phyloP scores from a whole-genome alignment of 129 eudicot species.

The Gnaphalium uliginosum region DNA sequence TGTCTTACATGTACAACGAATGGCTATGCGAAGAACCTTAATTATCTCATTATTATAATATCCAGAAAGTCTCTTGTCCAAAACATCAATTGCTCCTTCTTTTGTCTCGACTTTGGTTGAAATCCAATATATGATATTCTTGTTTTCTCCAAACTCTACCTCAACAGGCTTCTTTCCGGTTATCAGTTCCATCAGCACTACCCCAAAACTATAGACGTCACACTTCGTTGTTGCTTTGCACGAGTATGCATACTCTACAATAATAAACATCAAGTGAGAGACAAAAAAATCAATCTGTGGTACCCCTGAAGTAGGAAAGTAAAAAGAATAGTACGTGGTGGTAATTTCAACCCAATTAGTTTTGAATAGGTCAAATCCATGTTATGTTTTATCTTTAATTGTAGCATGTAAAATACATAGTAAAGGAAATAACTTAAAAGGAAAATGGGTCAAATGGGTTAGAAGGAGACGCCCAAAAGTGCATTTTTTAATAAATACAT shows the following conservation, averaged over 20 bases:
- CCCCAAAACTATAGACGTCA: constrained; percentile 94
- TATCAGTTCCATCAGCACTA: constrained; percentile 80
- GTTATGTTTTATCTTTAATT: background rate
- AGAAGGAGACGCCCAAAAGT: background rate
- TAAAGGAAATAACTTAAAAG: background rate
- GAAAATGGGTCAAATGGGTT: background rate
- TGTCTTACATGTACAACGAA: constrained; percentile 62
- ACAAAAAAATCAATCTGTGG: background rate
- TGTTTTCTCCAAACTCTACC: constrained; percentile 88
- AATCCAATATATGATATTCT: constrained; percentile 86
- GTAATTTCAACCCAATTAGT: too few species aligned
- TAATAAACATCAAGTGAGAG: background rate
- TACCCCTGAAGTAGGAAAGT: background rate
- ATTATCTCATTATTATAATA: constrained; percentile 64
- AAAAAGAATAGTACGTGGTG: too few species aligned
- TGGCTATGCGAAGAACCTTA: constrained; percentile 76
- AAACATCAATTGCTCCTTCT: constrained; percentile 70
- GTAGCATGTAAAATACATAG: background rate
- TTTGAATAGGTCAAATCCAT: background rate
- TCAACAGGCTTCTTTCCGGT: constrained; percentile 94
- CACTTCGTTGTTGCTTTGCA: constrained; percentile 88
- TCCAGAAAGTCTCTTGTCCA: constrained; percentile 61
- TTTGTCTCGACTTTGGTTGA: constrained; percentile 76
- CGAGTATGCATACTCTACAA: constrained; percentile 79
- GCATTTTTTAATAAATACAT: background rate